Evolutionary conservation across 192 early-diverging fungal genomes (phyloP).

Genomic region (Endogone sp.): DNA sequence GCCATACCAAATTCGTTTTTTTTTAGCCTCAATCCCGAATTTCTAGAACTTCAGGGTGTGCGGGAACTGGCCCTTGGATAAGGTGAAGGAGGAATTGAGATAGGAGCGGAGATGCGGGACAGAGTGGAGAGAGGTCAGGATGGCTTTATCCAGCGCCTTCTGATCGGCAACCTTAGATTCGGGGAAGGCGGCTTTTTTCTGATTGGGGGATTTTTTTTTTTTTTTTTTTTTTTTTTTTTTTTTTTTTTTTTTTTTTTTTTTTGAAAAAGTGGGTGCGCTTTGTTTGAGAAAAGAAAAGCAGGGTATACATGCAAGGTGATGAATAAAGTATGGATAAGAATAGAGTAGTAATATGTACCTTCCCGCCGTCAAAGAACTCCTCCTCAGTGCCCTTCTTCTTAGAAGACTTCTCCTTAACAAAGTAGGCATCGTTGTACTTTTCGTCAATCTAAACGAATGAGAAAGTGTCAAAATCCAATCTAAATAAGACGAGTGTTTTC

Average conservation of each 20-base stretch:
- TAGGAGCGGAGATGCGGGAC: conserved; percentile 85
- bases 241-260: too few relatives aligned
- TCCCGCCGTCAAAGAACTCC: conserved; percentile 80
- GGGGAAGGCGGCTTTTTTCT: conserved; percentile 76
- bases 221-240: conserved; percentile 8
- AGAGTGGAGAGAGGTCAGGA: conserved; percentile 80
- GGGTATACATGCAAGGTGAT: neutral
- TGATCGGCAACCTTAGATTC: conserved; percentile 84
- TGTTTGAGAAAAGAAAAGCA: too few relatives aligned
- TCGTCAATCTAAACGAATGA: conserved; percentile 43
- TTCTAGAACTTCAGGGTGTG: conserved; percentile 95
- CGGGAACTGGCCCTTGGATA: conserved; percentile 95
- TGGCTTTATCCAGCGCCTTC: conserved; percentile 82
- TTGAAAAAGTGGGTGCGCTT: too few relatives aligned
- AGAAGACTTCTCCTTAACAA: conserved; percentile 73
- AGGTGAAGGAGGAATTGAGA: conserved; percentile 83
- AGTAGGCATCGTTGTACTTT: conserved; percentile 94
- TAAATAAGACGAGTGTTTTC: too few relatives aligned
- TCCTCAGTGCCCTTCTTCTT: conserved; percentile 81
- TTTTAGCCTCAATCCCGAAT: neutral
- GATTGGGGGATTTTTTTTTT: too few relatives aligned
- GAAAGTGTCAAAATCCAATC: too few relatives aligned
- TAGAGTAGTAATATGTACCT: conserved; percentile 30
- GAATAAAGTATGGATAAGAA: too few relatives aligned
- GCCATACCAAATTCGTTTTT: too few relatives aligned